Evolutionary conservation across 1,284 basidiomycete species (phyloP), one percentile per base, ranked within the genome.

Genomic region (Waitea zeae): DNA sequence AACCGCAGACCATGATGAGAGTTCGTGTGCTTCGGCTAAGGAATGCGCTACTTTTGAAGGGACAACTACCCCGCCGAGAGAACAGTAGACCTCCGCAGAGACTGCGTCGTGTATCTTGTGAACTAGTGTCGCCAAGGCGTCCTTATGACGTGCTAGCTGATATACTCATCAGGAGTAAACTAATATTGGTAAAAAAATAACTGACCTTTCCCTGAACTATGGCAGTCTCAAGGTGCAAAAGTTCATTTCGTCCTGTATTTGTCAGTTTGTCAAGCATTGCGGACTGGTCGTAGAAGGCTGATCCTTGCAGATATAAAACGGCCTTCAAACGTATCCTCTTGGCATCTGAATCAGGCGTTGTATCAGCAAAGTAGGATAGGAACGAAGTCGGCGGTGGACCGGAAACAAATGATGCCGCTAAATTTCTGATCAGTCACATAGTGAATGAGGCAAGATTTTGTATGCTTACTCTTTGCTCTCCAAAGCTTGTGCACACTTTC

Each of bases 151-250:
- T 9, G 65, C 67, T 3, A 74, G 63, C 78, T 86, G 34, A 3
- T 14, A n/a, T n/a, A 30, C 18, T 30, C 12, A 20, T 30, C 26
- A 35, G 24, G 30, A 18, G 28, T 31, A 17, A 13, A n/a, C 6
- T 12, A 15, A 17, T 14, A 12, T 31, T 13, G 34, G n/a, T 28
- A 5, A 19, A 29, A 35, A 20, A 24, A 24, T 12, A 33, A 47
- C 58, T 26, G 43, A 86, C 86, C 62, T 86, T 84, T 7, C 83
- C 84, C 39, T 86, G 68, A 2, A 92, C 58, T 22, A 93, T 70
- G 0, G 83, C 83, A 15, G 75, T 51, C 49, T 93, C 89, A 12
- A 84, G 61, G 20, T 59, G 60, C 2, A 92, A 59, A 3, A 71
- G 67, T 35, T 62, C 58, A 34, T 60, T 52, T 7, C 22, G n/a